Evolutionary conservation across 805 yeast species (phyloP), one percentile per base, ranked within the genome.

Genomic region (Nakazawaea ernobii): DNA sequence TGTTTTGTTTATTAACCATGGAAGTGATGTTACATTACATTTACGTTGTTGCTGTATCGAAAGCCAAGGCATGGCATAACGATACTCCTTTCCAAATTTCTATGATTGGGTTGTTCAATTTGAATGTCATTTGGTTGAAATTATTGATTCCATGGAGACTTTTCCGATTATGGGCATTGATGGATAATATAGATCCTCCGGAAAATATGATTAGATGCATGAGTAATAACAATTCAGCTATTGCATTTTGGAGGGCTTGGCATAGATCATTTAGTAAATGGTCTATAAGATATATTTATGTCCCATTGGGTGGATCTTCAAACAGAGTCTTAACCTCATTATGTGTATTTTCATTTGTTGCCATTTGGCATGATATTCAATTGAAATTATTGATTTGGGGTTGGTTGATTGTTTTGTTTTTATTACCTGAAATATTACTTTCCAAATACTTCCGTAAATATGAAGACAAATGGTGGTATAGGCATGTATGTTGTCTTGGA

Each of bases 201-300:
- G 99, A 94, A 61, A 94, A 94, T 59, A 94, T 94, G 98, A 82
- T 94, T 48, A 73, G 99, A 49, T 91, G 98, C 61, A 88, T 94
- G 80, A 86, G 89, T 62, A 89, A 94, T 65, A 94, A 94, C 66
- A 94, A 83, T 63, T 85, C 95, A 32, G 94, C 97, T 0, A 65
- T 88, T 52, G 89, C 94, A n/a, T 94, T 94, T 63, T 94, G 99
- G 99, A 77, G 98, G 60, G 95, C 96, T 3, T 94, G 99, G 99
- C 99, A 94, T 66, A 78, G 98, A 59, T 84, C 95, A 42, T 94
- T 73, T 68, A 91, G 92, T 66, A 77, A 85, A 55, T 94, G 97
- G 95, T 85, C 87, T 32, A 77, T 86, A 26, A 74, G 96, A 52
- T 94, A 94, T 63, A 77, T 94, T 36, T 94, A 94, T 57, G 74